Evolutionary conservation across 164 flowering plant genomes (phyloP).

Genomic region (Stephania cephalantha): DNA sequence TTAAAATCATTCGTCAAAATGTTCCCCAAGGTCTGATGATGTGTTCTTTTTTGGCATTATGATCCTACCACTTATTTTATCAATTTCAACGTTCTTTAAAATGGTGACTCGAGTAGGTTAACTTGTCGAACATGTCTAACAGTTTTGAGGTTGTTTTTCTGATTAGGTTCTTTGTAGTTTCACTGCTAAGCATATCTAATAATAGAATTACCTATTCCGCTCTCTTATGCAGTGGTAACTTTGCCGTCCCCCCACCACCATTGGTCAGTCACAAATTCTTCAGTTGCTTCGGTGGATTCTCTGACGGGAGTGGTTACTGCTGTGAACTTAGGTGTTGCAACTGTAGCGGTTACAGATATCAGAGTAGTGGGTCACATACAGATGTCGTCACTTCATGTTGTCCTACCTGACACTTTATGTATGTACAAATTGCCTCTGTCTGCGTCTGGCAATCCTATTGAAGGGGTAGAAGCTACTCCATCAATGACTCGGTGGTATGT

Average conservation of each 20-base stretch:
- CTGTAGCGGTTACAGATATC: conserved; percentile 68
- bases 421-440: conserved; percentile 58
- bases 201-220: neutral
- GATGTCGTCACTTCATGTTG: conserved; percentile 76
- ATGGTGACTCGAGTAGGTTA: neutral
- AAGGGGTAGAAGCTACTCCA: conserved; percentile 39
- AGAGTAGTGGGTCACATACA: conserved; percentile 81
- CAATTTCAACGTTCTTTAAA: neutral
- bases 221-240: conserved; percentile 39
- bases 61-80: neutral
- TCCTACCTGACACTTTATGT: conserved; percentile 54
- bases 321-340: conserved; percentile 53
- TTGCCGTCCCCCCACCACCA: conserved; percentile 77
- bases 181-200: neutral
- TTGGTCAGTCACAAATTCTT: conserved; percentile 67
- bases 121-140: neutral
- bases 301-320: conserved; percentile 52
- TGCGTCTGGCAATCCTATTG: conserved; percentile 43
- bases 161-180: neutral
- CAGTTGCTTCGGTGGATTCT: conserved; percentile 66
- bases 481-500: conserved; percentile 60
- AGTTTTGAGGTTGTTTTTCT: neutral
- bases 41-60: neutral
- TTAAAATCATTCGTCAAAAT: conserved; percentile 72
- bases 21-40: conserved; percentile 55